Percentiles rank a stretch among this genome's conserved stretches.
These are phyloP conservation scores for Pseudocercospora eumusae DNA, from an alignment of 2,329 filamentous ascomycete genomes.

Conservation along the genomic window DNA sequence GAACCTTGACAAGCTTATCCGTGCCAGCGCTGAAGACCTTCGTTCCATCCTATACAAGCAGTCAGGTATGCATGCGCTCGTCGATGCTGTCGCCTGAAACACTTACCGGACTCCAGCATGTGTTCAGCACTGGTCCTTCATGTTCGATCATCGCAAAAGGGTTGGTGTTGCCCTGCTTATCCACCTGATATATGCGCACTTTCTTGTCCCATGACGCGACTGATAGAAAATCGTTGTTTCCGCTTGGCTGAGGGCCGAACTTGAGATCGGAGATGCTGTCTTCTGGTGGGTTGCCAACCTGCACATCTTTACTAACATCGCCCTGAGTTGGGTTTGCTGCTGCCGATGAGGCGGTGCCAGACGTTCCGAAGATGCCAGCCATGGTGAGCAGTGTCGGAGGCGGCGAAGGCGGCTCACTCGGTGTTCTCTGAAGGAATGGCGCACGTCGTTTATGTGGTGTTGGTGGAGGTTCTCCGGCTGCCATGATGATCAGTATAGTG, in stretches of 20 bases:
- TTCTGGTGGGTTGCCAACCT: constrained; percentile 74
- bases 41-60: constrained; percentile 73
- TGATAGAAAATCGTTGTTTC: constrained; percentile 69
- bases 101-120: constrained; percentile 83
- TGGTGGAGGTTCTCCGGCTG: background rate
- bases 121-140: constrained; percentile 78
- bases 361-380: constrained; percentile 51
- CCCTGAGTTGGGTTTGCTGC: constrained; percentile 72
- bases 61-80: constrained; percentile 6
- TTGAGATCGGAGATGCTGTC: constrained; percentile 86
- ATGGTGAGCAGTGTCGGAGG: constrained; percentile 9
- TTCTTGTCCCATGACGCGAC: constrained; percentile 98
- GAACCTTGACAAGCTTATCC: constrained; percentile 85
- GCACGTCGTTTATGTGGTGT: background rate
- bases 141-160: constrained; percentile 86
- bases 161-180: constrained; percentile 72
- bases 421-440: background rate
- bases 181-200: constrained; percentile 93
- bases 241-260: constrained; percentile 67
- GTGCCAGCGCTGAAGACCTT: constrained; percentile 86
- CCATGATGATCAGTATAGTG: background rate
- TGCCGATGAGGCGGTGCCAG: constrained; percentile 53
- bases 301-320: constrained; percentile 86
- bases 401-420: background rate
- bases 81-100: background rate